phyloP scores from a whole-genome alignment of 495 filamentous ascomycete species.

The Penicillium herquei region DNA sequence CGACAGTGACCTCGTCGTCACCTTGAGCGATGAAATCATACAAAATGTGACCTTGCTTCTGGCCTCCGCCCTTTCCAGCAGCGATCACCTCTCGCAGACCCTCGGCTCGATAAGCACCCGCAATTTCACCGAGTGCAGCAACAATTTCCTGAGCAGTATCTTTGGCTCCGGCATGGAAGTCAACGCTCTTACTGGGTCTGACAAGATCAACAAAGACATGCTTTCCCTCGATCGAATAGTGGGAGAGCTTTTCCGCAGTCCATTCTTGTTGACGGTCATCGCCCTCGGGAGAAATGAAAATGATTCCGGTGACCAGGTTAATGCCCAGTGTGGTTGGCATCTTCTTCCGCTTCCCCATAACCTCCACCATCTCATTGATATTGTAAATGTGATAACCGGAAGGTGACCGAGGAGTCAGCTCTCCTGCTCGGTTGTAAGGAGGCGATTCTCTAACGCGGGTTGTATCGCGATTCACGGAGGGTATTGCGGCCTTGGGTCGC shows the following conservation, averaged over 20 bases:
- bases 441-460: slow-evolving; percentile 52
- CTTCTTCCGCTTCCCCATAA: slow-evolving; percentile 95
- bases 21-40: slow-evolving; percentile 98
- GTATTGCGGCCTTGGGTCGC: slow-evolving; percentile 23
- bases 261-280: slow-evolving; percentile 88
- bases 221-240: slow-evolving; percentile 97
- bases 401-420: slow-evolving; percentile 53
- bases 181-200: slow-evolving; percentile 84
- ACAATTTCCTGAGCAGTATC: slow-evolving; percentile 95
- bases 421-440: slow-evolving; percentile 54
- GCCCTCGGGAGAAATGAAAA: slow-evolving; percentile 89
- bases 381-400: slow-evolving; percentile 91
- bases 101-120: slow-evolving; percentile 77
- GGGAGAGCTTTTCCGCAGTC: slow-evolving; percentile 86
- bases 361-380: slow-evolving; percentile 92
- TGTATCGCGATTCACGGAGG: slow-evolving; percentile 30
- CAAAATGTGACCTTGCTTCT: slow-evolving; percentile 79
- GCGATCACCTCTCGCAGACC: slow-evolving; percentile 85
- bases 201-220: slow-evolving; percentile 95
- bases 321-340: slow-evolving; percentile 92
- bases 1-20: slow-evolving; percentile 93
- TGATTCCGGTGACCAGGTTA: slow-evolving; percentile 78
- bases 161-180: slow-evolving; percentile 96
- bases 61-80: slow-evolving; percentile 64
- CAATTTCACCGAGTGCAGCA: slow-evolving; percentile 79